These are phyloP conservation scores for Melampsora abietis-canadensis DNA, from an alignment of 1,284 basidiomycete species.

Conservation along the genomic window DNA sequence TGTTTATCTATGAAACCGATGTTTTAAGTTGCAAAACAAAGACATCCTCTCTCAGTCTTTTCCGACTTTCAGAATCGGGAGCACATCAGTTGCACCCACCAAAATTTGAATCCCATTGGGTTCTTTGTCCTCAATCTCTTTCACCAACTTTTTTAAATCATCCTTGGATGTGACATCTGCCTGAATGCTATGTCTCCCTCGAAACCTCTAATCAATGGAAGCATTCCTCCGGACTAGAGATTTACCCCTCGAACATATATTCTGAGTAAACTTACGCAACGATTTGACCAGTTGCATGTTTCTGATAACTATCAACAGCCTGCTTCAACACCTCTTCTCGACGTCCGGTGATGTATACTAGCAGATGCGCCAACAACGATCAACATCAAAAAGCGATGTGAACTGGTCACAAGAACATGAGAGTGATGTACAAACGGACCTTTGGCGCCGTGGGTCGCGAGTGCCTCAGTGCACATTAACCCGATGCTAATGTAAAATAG, in stretches of 20 bases:
- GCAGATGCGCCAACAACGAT: not conserved
- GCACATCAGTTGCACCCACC: not conserved
- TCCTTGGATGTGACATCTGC: constrained; percentile 36
- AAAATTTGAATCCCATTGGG: constrained; percentile 41
- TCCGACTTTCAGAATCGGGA: not conserved
- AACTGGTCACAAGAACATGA: no score
- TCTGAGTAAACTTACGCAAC: constrained; percentile 13
- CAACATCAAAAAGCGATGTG: not conserved
- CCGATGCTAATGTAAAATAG: constrained; percentile 23
- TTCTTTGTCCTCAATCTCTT: constrained; percentile 36
- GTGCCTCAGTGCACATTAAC: constrained; percentile 37
- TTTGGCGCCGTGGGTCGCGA: constrained; percentile 41
- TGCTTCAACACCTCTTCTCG: constrained; percentile 34
- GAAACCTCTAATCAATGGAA: no score
- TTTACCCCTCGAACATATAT: not conserved
- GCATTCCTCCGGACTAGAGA: not conserved
- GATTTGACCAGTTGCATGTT: constrained; percentile 36
- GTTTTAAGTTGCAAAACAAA: not conserved
- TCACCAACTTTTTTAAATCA: constrained; percentile 31
- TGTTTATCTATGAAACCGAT: constrained; percentile 17
- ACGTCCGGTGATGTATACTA: constrained; percentile 41
- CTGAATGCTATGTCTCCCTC: constrained; percentile 17
- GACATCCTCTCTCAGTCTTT: not conserved
- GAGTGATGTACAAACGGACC: constrained; percentile 9
- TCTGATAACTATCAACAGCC: constrained; percentile 37